A percentile compares a stretch with the other conserved stretches of the same genome.
These are phyloP conservation scores for Suillus brevipes DNA, from an alignment of 768 basidiomycete genomes.

Conservation along the genomic window DNA sequence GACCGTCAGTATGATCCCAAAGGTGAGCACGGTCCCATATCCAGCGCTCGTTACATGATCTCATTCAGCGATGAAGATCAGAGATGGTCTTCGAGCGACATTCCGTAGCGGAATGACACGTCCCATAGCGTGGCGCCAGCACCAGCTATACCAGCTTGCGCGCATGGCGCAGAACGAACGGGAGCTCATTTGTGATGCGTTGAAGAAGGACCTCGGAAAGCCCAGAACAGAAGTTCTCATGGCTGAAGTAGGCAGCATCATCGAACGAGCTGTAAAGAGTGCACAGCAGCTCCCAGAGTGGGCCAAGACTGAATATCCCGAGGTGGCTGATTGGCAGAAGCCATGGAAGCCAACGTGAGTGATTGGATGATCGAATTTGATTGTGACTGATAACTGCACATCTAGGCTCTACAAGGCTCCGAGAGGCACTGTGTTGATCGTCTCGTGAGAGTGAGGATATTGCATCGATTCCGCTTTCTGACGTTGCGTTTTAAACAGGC, in stretches of 20 bases:
- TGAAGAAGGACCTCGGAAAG: slow-evolving; percentile 48
- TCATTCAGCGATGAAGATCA: slow-evolving; percentile 27
- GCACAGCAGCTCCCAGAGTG: slow-evolving; percentile 59
- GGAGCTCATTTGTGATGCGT: slow-evolving; percentile 47
- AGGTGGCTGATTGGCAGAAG: slow-evolving; percentile 42
- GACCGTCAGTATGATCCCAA: slow-evolving; percentile 24
- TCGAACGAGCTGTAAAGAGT: slow-evolving; percentile 44
- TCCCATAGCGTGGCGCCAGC: slow-evolving; percentile 59
- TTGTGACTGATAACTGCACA: not conserved
- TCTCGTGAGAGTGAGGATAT: slow-evolving; percentile 45
- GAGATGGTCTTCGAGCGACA: slow-evolving; percentile 40
- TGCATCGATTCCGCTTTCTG: not conserved
- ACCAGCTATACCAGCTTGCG: slow-evolving; percentile 65
- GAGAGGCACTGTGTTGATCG: slow-evolving; percentile 62
- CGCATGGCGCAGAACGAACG: slow-evolving; percentile 63
- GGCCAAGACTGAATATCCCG: slow-evolving; percentile 45
- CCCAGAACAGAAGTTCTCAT: slow-evolving; percentile 39
- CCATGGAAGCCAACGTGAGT: slow-evolving; percentile 49
- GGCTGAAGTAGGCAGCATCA: slow-evolving; percentile 45
- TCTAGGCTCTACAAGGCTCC: slow-evolving; percentile 48
- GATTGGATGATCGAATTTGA: not conserved
- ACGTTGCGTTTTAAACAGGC: slow-evolving; percentile 35
- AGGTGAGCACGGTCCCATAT: slow-evolving; percentile 15
- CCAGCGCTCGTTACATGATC: not conserved
- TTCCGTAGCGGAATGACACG: slow-evolving; percentile 53